phyloP scores from a whole-genome alignment of 2,329 filamentous ascomycete species.

The Conoideocrella luteorostrata region DNA sequence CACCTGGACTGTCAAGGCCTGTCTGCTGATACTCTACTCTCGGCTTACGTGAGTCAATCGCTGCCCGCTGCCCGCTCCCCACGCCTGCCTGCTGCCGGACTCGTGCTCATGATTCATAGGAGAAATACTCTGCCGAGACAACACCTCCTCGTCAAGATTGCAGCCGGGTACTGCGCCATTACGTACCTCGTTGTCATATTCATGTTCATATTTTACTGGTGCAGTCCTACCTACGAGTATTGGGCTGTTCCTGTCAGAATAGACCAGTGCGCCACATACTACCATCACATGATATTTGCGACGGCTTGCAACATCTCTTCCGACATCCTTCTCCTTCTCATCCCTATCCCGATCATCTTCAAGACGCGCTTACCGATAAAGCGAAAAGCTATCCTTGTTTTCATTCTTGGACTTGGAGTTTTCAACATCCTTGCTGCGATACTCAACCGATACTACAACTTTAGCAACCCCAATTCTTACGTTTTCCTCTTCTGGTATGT shows the following conservation, averaged over 20 bases:
- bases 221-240: slow-evolving; percentile 43
- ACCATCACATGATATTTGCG: slow-evolving; percentile 40
- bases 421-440: slow-evolving; percentile 51
- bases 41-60: slow-evolving; percentile 40
- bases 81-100: too few species aligned
- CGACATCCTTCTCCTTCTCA: slow-evolving; percentile 37
- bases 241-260: slow-evolving; percentile 41
- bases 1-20: slow-evolving; percentile 47
- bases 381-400: slow-evolving; percentile 46
- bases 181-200: slow-evolving; percentile 43
- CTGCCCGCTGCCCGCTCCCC: too few species aligned
- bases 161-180: slow-evolving; percentile 35
- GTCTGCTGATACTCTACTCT: slow-evolving; percentile 45
- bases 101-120: slow-evolving; percentile 6
- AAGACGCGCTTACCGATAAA: slow-evolving; percentile 30
- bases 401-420: slow-evolving; percentile 50
- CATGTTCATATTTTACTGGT: slow-evolving; percentile 48
- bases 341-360: slow-evolving; percentile 39
- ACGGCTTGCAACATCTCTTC: slow-evolving; percentile 41
- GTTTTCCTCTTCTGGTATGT: slow-evolving; percentile 56
- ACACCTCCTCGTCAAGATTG: slow-evolving; percentile 32
- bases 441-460: slow-evolving; percentile 57
- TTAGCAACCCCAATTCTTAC: slow-evolving; percentile 47
- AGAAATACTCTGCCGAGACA: slow-evolving; percentile 23
- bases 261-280: slow-evolving; percentile 38